Conservation (phyloP, 2,329 filamentous ascomycete genomes). For the Colletotrichum cereale region DNA sequence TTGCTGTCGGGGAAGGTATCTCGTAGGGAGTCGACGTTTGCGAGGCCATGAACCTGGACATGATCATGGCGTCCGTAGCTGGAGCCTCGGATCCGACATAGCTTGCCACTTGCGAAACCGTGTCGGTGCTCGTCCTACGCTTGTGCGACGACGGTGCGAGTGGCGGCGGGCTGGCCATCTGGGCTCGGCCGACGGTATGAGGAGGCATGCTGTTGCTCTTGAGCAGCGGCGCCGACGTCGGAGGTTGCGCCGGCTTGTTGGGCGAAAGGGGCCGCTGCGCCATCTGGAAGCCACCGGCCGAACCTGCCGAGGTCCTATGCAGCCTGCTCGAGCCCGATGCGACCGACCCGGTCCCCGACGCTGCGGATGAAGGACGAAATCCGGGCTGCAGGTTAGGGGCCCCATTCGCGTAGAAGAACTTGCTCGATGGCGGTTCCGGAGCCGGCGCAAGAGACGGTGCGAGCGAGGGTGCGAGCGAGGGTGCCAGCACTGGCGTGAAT, state of each 20-base stretch:
- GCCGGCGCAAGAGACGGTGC: conserved; percentile 51
- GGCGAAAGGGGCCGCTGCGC: conserved; percentile 64
- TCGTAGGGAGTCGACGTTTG: conserved; percentile 50
- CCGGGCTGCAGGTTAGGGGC: conserved; percentile 62
- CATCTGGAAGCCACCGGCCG: conserved; percentile 43
- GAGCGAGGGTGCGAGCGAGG: conserved; percentile 47
- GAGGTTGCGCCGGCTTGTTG: conserved; percentile 53
- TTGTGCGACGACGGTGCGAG: conserved; percentile 52
- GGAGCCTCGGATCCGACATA: conserved; percentile 44
- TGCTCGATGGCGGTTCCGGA: conserved; percentile 62
- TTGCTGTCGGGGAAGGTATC: conserved; percentile 52
- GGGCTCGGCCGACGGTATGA: conserved; percentile 46
- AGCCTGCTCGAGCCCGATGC: conserved; percentile 61
- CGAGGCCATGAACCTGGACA: conserved; percentile 52
- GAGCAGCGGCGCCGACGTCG: conserved; percentile 15
- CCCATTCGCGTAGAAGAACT: conserved; percentile 83
- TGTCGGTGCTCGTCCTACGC: conserved; percentile 59
- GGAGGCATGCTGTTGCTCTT: conserved; percentile 42
- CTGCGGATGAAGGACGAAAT: conserved; percentile 49
- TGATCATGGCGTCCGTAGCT: conserved; percentile 52
- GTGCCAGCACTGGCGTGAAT: conserved; percentile 40
- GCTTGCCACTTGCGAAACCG: conserved; percentile 50
- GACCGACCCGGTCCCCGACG: conserved; percentile 58
- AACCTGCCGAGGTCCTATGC: conserved; percentile 37
- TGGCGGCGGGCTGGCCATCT: conserved; percentile 53